phyloP scores from a whole-genome alignment of 139 green algal species.

The Coelastrella sp. region DNA sequence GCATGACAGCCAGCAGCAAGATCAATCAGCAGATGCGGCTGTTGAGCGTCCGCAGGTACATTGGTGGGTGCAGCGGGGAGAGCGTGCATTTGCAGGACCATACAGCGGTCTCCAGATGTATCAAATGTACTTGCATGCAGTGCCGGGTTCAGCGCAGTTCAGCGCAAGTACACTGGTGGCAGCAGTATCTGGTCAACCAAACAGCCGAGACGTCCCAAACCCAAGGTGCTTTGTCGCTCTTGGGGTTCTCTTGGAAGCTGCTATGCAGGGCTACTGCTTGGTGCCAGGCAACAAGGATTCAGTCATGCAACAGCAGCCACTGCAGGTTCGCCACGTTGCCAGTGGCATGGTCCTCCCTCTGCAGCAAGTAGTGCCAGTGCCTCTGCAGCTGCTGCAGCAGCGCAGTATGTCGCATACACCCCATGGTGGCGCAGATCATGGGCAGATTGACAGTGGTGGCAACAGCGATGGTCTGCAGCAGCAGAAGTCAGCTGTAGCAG shows the following conservation, averaged over 20 bases:
- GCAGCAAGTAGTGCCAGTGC: constrained; percentile 22
- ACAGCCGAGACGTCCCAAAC: not conserved
- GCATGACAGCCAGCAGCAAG: constrained; percentile 29
- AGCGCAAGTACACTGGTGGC: constrained; percentile 5
- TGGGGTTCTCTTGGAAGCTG: constrained; percentile 14
- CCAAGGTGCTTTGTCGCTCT: constrained; percentile 10
- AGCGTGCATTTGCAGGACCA: constrained; percentile 18
- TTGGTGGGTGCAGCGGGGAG: constrained; percentile 41
- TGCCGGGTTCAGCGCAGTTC: not conserved
- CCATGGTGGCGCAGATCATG: not conserved
- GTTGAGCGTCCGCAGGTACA: not conserved
- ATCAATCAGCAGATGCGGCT: no score
- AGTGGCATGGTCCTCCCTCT: constrained; percentile 20
- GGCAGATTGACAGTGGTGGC: constrained; percentile 11
- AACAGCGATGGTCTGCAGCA: constrained; percentile 17
- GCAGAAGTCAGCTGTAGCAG: constrained; percentile 17
- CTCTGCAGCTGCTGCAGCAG: constrained; percentile 32
- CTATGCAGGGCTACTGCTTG: constrained; percentile 10
- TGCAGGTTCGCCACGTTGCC: not conserved
- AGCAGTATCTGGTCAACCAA: not conserved
- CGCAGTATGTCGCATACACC: not conserved
- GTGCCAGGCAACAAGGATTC: constrained; percentile 3
- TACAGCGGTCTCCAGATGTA: constrained; percentile 34
- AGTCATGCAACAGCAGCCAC: constrained; percentile 1
- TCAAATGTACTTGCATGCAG: constrained; percentile 31